Base-by-base conservation (phyloP, 768 basidiomycete species). In the Tricholoma matsutake region DNA sequence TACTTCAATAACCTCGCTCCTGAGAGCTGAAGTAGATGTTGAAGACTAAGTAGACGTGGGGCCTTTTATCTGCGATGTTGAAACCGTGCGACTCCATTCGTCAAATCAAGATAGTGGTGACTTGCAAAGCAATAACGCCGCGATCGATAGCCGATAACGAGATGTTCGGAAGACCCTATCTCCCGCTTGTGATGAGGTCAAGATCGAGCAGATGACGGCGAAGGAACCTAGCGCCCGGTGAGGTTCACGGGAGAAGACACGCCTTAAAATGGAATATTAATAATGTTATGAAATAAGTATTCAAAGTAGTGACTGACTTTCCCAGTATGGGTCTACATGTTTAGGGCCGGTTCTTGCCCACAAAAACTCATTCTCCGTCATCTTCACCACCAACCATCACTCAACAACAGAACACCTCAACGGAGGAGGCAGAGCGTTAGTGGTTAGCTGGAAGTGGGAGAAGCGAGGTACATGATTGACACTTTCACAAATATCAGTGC, bases 401-500 rank as follows among this genome's bases (percentile, higher is more conserved):
- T 72, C 69, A 70, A 71, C 68, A 71, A 75, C 74, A 75, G 71
- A 75, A 74, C 75, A 73, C 71, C 70, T 82, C 78, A 67, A 80
- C 78, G 81, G 86, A 83, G 83, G 84, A 81, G 84, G 86, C 79
- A 81, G 86, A 81, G 82, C 78, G 85, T 79, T 73, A 76, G 83
- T 75, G 83, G 86, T 75, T 76, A 81, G 85, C 79, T 75, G 86
- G 87, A 80, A 86, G 89, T 75, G 87, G 88, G 87, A 83, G 87
- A 76, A 81, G 83, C 74, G 84, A 84, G 87, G 87, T 54, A 47
- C 41, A 45, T 54, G 56, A 56, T 35, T 57, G 25, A 57, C 35
- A 45, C 25, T 64, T 54, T 25, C 39, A 20, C 29, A 18, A 28
- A 57, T 34, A n/a, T 57, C 41, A 22, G 35, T 51, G 51, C 45